These are phyloP conservation scores for Aquilaria yunnanensis DNA, from an alignment of 345 rosid genomes.

Conservation along the genomic window DNA sequence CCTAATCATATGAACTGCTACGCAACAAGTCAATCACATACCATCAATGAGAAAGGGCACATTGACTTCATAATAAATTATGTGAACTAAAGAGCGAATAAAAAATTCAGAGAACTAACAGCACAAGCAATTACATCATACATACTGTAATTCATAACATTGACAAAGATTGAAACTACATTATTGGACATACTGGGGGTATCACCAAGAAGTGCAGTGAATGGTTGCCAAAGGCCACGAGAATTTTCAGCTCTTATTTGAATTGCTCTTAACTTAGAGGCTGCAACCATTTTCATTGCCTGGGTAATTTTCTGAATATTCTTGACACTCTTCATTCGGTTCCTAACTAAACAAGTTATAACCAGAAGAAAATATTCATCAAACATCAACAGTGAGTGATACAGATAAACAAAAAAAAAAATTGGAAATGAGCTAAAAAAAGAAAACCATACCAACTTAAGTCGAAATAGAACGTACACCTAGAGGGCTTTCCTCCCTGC, in stretches of 20 bases:
- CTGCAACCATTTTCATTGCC: constrained; percentile 99
- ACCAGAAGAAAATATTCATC: constrained; percentile 11
- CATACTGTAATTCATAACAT: too few relatives aligned
- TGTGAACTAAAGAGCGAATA: too few relatives aligned
- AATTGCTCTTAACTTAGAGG: constrained; percentile 89
- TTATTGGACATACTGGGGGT: constrained; percentile 38
- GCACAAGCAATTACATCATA: background rate
- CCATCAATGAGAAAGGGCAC: background rate
- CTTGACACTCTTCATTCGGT: constrained; percentile 98
- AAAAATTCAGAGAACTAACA: background rate
- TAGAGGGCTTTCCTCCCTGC: constrained; percentile 69
- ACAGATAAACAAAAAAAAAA: background rate
- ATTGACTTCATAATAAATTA: background rate
- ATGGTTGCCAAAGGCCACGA: constrained; percentile 98
- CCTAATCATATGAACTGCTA: too few relatives aligned
- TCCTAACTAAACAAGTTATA: constrained; percentile 58
- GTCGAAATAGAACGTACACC: constrained; percentile 83
- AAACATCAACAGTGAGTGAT: background rate
- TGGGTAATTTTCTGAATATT: constrained; percentile 96
- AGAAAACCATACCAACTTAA: constrained; percentile 67
- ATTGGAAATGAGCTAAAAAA: background rate
- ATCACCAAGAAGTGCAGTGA: constrained; percentile 73
- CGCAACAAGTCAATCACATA: background rate
- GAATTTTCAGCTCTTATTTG: constrained; percentile 87
- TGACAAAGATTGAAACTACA: background rate